Percentiles rank a stretch among this genome's conserved stretches.
Evolutionary conservation across 164 flowering plant genomes (phyloP).

Genomic region (Cinnamomum chago): DNA sequence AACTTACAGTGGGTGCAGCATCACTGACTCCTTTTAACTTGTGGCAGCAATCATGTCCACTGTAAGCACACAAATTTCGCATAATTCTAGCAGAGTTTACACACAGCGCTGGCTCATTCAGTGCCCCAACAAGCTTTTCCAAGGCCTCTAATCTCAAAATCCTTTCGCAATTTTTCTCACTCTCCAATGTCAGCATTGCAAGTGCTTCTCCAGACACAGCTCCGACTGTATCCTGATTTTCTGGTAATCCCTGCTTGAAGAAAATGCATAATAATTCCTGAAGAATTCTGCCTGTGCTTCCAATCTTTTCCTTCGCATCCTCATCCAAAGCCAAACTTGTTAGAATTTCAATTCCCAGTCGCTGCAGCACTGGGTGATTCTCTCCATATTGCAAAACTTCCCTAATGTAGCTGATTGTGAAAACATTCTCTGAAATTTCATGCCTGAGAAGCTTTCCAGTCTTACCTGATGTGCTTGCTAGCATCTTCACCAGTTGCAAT

Average conservation of each 20-base stretch:
- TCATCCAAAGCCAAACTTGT: conserved; percentile 70
- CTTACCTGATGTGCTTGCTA: conserved; percentile 66
- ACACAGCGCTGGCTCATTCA: conserved; percentile 47
- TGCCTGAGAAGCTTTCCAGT: conserved; percentile 69
- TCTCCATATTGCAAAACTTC: conserved; percentile 72
- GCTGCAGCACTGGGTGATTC: conserved; percentile 52
- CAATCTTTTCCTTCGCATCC: conserved; percentile 82
- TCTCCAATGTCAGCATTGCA: conserved; percentile 76
- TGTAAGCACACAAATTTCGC: conserved; percentile 61
- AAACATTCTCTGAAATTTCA: conserved; percentile 78
- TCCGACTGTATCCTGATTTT: conserved; percentile 38
- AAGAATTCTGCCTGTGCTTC: conserved; percentile 81
- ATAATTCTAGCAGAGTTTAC: conserved; percentile 73
- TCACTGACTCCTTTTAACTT: conserved; percentile 37
- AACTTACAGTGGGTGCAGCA: conserved; percentile 76
- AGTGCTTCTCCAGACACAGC: conserved; percentile 84
- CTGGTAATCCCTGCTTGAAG: conserved; percentile 36
- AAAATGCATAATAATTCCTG: conserved; percentile 59
- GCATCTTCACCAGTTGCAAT: conserved; percentile 73
- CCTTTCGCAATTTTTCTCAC: conserved; percentile 47
- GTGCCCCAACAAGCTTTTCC: conserved; percentile 45
- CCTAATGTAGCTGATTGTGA: conserved; percentile 85
- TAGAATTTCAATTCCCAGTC: conserved; percentile 65
- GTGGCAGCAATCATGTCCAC: conserved; percentile 44
- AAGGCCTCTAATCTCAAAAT: conserved; percentile 43